Base-by-base conservation (phyloP, 2,329 filamentous ascomycete species). In the Beauveria pseudobassiana region DNA sequence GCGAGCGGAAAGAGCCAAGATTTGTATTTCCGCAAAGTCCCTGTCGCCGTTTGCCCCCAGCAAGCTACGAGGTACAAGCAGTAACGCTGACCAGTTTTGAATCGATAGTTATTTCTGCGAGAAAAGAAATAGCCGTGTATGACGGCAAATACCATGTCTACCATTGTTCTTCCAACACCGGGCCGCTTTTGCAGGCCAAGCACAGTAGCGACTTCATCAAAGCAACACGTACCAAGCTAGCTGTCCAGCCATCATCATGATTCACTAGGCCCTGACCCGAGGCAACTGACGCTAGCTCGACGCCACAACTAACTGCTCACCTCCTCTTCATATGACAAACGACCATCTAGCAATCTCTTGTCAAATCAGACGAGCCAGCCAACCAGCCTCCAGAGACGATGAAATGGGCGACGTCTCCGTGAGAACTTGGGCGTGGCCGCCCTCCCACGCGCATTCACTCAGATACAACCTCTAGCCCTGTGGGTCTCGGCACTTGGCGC, bases 311-410 rank as follows among this genome's bases (percentile, higher is more conserved):
- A 38, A 14, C 34, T 38, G 34, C 34, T 5, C 16, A 38, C 34
- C 12, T 38, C 34, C 12, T 14, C 34, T 38, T 34, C 14, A 38
- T 38, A 38, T 38, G 14, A 6, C 12, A 16, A 38, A 38, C 14
- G 5, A 38, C 34, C 34, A 14, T 38, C 30, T 34, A 34, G 34
- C 12, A 38, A 38, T 38, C 16, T 30, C 46, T 18, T 20, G 48
- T 51, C 12, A 16, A 51, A 59, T 59, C 56, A 59, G 56, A 59
- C 56, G 56, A 43, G 34, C 20, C n/a, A 38, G 43, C 43, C 43
- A 48, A 52, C 48, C 57, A 52, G 18, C 48, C 48, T 24, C 38
- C 43, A 40, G 16, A 12, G 26, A 34, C 34, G 28, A 38, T 22
- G 5, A 51, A 48, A 54, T 61, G 50, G 42, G 50, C 50, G 38